These are phyloP conservation scores for Metschnikowia gelsemii DNA, from an alignment of 805 yeast species.

Conservation along the genomic window DNA sequence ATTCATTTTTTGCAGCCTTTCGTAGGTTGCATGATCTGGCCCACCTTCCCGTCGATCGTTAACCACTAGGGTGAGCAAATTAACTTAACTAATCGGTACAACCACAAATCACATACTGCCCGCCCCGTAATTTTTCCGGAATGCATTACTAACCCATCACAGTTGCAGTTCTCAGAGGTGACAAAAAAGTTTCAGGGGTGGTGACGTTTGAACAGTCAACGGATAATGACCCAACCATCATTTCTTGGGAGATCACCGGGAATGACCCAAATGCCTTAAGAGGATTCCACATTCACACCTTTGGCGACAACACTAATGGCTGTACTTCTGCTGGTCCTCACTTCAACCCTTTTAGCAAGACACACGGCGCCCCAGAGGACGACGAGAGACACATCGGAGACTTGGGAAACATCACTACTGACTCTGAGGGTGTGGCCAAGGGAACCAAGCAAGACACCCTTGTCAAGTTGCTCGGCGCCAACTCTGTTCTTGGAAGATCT, in stretches of 20 bases:
- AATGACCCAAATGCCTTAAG: slow-evolving; percentile 83
- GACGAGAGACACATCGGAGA: slow-evolving; percentile 89
- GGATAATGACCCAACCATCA: slow-evolving; percentile 79
- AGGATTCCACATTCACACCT: slow-evolving; percentile 98
- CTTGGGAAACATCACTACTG: slow-evolving; percentile 90
- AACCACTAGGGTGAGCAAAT: slow-evolving; percentile 21
- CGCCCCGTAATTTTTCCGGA: no score
- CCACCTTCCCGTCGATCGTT: not conserved
- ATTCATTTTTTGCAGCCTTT: slow-evolving; percentile 7
- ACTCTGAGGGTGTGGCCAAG: slow-evolving; percentile 84
- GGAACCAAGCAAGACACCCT: slow-evolving; percentile 78
- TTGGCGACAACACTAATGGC: slow-evolving; percentile 99
- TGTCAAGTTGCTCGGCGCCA: slow-evolving; percentile 79
- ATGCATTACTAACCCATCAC: slow-evolving; percentile 17
- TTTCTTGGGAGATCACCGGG: slow-evolving; percentile 87
- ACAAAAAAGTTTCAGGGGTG: slow-evolving; percentile 81
- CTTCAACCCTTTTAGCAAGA: slow-evolving; percentile 84
- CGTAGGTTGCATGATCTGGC: slow-evolving; percentile 2
- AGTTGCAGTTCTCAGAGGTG: slow-evolving; percentile 98
- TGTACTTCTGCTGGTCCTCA: slow-evolving; percentile 99
- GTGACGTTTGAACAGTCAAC: slow-evolving; percentile 83
- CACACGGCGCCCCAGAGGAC: slow-evolving; percentile 91
- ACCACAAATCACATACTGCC: not conserved
- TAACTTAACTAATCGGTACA: slow-evolving; percentile 8
- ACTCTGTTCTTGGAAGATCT: slow-evolving; percentile 91